A percentile compares a stretch with the other conserved stretches of the same genome.
phyloP scores from a whole-genome alignment of 805 yeast genomes.

The Cyberlindnera nakhonratchasimensis region DNA sequence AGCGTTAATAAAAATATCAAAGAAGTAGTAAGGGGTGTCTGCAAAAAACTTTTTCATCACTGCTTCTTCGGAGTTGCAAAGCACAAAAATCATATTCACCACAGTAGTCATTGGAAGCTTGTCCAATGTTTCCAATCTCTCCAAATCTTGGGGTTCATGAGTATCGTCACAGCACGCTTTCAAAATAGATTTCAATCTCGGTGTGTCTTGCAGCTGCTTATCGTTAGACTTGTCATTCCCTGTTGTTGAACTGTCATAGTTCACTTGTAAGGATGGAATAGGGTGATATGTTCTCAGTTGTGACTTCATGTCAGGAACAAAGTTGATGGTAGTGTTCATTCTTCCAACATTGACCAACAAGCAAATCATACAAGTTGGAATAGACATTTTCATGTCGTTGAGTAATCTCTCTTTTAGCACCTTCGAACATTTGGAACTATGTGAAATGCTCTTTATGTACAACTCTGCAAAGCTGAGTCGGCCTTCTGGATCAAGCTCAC shows the following conservation, averaged over 20 bases:
- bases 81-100: slow-evolving; percentile 68
- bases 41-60: slow-evolving; percentile 37
- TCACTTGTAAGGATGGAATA: slow-evolving; percentile 82
- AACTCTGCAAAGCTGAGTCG: slow-evolving; percentile 77
- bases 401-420: slow-evolving; percentile 75
- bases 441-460: slow-evolving; percentile 77
- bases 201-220: slow-evolving; percentile 91
- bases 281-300: slow-evolving; percentile 91
- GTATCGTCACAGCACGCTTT: slow-evolving; percentile 81
- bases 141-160: slow-evolving; percentile 44
- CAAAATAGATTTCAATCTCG: slow-evolving; percentile 82
- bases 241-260: slow-evolving; percentile 38
- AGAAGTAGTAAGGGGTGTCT: slow-evolving; percentile 46
- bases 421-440: slow-evolving; percentile 78
- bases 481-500: slow-evolving; percentile 36
- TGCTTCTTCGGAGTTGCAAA: slow-evolving; percentile 61
- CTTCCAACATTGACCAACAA: slow-evolving; percentile 88
- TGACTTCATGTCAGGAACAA: slow-evolving; percentile 93
- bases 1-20: slow-evolving; percentile 69
- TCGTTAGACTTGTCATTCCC: slow-evolving; percentile 40
- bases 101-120: slow-evolving; percentile 54
- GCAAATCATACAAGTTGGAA: slow-evolving; percentile 77
- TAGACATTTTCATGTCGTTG: slow-evolving; percentile 56
- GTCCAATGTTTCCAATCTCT: slow-evolving; percentile 41
- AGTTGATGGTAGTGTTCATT: slow-evolving; percentile 91